phyloP scores from a whole-genome alignment of 2,329 filamentous ascomycete species.

The Onygena corvina region DNA sequence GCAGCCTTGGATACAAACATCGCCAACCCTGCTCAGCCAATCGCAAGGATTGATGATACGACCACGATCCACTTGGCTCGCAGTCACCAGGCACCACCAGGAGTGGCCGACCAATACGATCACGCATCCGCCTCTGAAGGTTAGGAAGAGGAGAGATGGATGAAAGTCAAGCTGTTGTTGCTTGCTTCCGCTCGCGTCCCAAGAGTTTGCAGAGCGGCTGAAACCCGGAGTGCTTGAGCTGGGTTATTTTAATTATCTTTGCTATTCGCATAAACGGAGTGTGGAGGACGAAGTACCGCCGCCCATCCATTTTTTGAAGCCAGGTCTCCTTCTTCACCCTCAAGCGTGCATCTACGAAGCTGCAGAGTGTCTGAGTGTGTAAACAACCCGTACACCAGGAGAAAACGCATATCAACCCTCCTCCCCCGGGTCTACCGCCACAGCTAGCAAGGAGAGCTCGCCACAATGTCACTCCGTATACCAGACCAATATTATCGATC shows the following conservation, averaged over 20 bases:
- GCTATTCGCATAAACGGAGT: too few relatives aligned
- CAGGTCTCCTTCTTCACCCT: not conserved
- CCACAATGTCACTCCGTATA: constrained; percentile 26
- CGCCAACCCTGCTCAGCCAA: constrained; percentile 1
- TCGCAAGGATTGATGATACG: constrained; percentile 2
- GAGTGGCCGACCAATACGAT: not conserved
- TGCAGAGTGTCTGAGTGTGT: not conserved
- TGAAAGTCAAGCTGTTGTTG: not conserved
- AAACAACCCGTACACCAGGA: not conserved
- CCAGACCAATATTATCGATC: constrained; percentile 6
- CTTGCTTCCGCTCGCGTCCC: not conserved
- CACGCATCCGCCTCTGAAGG: not conserved
- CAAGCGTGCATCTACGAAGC: not conserved
- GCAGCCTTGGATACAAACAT: not conserved
- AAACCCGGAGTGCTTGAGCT: constrained; percentile 1
- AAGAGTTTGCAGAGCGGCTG: constrained; percentile 1
- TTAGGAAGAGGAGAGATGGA: constrained; percentile 5
- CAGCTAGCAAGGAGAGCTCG: not conserved
- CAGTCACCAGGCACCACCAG: constrained; percentile 1
- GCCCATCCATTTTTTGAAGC: not conserved
- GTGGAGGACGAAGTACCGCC: too few relatives aligned
- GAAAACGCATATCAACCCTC: too few relatives aligned
- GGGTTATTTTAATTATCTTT: too few relatives aligned
- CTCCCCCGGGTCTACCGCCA: not conserved
- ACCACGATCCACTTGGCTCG: not conserved